Conservation (phyloP, 2,329 filamentous ascomycete species). For the Aspergillus costaricaensis region DNA sequence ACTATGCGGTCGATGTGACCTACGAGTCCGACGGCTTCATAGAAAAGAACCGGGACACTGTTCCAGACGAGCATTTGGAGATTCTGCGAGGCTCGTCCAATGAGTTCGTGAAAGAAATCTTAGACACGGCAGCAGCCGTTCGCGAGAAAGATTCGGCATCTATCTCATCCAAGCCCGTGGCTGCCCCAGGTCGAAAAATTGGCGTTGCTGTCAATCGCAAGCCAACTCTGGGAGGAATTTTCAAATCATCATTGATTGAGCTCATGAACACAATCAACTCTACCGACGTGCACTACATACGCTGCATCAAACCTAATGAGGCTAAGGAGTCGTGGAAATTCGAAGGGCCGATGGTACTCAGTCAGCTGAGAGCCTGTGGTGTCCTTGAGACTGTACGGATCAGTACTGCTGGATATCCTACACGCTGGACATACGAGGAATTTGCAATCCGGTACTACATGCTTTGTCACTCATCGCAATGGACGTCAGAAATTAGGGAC, state of each 20-base stretch:
- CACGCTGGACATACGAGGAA: conserved; percentile 97
- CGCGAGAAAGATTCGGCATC: conserved; percentile 79
- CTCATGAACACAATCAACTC: conserved; percentile 97
- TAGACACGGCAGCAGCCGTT: conserved; percentile 81
- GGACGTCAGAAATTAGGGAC: conserved; percentile 89
- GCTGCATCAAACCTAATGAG: conserved; percentile 99
- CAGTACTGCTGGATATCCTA: conserved; percentile 95
- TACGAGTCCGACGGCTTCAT: conserved; percentile 99
- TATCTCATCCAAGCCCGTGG: conserved; percentile 71
- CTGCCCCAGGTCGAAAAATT: conserved; percentile 75
- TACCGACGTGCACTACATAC: conserved; percentile 97
- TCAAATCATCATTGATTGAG: conserved; percentile 97
- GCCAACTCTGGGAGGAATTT: conserved; percentile 95
- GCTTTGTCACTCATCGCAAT: conserved; percentile 83
- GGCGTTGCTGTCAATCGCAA: conserved; percentile 93
- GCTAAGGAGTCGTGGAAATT: conserved; percentile 97
- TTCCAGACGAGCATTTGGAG: conserved; percentile 97
- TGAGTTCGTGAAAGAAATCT: conserved; percentile 77
- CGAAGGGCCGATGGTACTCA: conserved; percentile 97
- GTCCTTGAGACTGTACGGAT: conserved; percentile 97
- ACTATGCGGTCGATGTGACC: conserved; percentile 96
- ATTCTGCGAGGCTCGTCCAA: conserved; percentile 84
- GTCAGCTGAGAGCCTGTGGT: conserved; percentile 95
- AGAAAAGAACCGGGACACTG: conserved; percentile 98
- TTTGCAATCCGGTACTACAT: conserved; percentile 98